phyloP scores from a whole-genome alignment of 257 asterid genomes.

The Datura wrightii region DNA sequence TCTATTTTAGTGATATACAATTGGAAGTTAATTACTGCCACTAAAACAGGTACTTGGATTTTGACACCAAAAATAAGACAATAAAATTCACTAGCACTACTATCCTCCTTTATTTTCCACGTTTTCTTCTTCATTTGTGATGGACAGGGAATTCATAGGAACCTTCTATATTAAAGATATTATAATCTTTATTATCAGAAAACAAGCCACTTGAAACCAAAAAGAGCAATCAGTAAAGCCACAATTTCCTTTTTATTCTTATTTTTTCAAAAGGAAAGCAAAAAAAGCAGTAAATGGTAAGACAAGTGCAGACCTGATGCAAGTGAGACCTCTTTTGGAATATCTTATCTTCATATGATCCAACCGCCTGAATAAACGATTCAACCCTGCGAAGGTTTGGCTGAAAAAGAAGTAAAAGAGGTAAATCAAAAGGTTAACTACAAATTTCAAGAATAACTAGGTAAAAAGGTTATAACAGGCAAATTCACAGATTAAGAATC shows the following conservation, averaged over 20 bases:
- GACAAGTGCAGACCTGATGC: conserved; percentile 66
- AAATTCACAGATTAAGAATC: conserved; percentile 5
- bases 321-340: conserved; percentile 73
- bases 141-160: neutral
- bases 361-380: conserved; percentile 53
- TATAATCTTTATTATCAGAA: conserved; percentile 6
- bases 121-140: conserved; percentile 22
- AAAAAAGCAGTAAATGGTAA: conserved; percentile 20
- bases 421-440: conserved; percentile 17
- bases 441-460: neutral
- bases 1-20: neutral
- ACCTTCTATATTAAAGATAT: conserved; percentile 18
- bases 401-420: conserved; percentile 51
- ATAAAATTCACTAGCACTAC: neutral
- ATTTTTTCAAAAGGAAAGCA: conserved; percentile 12
- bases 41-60: neutral
- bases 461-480: neutral
- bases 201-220: neutral
- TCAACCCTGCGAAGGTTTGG: conserved; percentile 76
- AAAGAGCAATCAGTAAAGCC: conserved; percentile 20
- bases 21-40: neutral
- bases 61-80: neutral
- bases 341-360: conserved; percentile 60
- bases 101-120: neutral
- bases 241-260: neutral